Base-by-base conservation (phyloP, 139 green algal genomes). In the Chlorokybus atmophyticus region DNA sequence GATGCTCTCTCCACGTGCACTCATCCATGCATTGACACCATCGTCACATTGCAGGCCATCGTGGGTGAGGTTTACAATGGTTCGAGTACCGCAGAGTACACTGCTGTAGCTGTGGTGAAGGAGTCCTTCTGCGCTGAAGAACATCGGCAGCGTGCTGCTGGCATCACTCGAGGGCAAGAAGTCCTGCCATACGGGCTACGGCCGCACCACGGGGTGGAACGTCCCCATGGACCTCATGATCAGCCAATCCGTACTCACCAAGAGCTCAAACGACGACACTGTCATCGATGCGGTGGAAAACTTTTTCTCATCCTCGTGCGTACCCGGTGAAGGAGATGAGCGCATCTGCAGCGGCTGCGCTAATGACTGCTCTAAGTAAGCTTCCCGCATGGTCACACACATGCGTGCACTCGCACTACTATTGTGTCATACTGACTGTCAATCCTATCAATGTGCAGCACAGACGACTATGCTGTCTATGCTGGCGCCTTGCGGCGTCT, bases 181-280 rank as follows among this genome's bases (percentile, higher is more conserved):
- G 1, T 62, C 58, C 0, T 77, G 70, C 70, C 67, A 76, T 59
- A 77, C 70, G 1, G 70, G 70, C 41, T 75, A 75, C 61, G 29
- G 63, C 47, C 24, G 35, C 6, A 75, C 67, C 32, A 56, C 61
- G 5, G 67, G 67, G 27, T 75, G 67, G 67, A 54, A 25, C 2
- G 42, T 75, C 21, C 67, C 67, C 3, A 31, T 75, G 2, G 67
- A 54, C 21, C 50, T n/a, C 42, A 38, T 75, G 2, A 17, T 52
- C 7, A 24, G n/a, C 27, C 7, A 6, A 23, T 14, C 23, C 6
- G 27, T 50, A 26, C 3, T 6, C 29, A 10, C 27, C 5, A 32
- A n/a, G 29, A 7, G 17, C 6, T 28, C 24, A 14, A 5, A 10
- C 27, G 53, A 60, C n/a, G 5, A 14, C 30, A 60, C 38, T 7